Percentiles rank a stretch among this genome's conserved stretches.
Evolutionary conservation across 441 rosid species (phyloP).

Genomic region (Erysimum cheiri): DNA sequence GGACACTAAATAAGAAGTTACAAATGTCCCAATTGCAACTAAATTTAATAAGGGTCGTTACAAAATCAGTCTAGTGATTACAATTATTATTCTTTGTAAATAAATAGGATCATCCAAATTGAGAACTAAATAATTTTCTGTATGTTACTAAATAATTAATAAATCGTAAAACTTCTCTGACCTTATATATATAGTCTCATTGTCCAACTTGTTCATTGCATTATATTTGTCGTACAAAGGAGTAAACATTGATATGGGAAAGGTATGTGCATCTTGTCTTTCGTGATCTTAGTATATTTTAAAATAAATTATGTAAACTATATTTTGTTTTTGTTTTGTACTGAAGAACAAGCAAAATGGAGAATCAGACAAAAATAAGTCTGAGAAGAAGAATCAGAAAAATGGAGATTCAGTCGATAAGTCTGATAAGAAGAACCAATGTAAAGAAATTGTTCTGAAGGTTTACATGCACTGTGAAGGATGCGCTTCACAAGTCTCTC

Average conservation of each 20-base stretch:
- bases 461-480: slow-evolving; percentile 75
- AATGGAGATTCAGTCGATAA: slow-evolving; percentile 27
- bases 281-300: not conserved
- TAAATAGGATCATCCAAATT: slow-evolving; percentile 29
- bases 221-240: slow-evolving; percentile 3
- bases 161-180: not conserved
- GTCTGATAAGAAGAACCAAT: slow-evolving; percentile 32
- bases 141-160: slow-evolving; percentile 34
- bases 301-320: not conserved
- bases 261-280: slow-evolving; percentile 30
- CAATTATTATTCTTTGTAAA: slow-evolving; percentile 11
- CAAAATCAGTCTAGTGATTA: slow-evolving; percentile 11
- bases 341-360: slow-evolving; percentile 37
- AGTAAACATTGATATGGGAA: slow-evolving; percentile 36
- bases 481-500: slow-evolving; percentile 55
- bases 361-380: slow-evolving; percentile 2
- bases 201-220: slow-evolving; percentile 24
- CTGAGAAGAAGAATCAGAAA: slow-evolving; percentile 13
- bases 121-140: slow-evolving; percentile 17
- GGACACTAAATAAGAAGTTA: slow-evolving; percentile 19
- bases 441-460: slow-evolving; percentile 53
- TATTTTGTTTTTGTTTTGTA: not conserved
- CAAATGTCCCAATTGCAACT: not conserved
- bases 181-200: slow-evolving; percentile 22
- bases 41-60: slow-evolving; percentile 28